Conservation (phyloP, 225 moss, liverwort and hornwort genomes). For the Pseudisothecium myosuroides region DNA sequence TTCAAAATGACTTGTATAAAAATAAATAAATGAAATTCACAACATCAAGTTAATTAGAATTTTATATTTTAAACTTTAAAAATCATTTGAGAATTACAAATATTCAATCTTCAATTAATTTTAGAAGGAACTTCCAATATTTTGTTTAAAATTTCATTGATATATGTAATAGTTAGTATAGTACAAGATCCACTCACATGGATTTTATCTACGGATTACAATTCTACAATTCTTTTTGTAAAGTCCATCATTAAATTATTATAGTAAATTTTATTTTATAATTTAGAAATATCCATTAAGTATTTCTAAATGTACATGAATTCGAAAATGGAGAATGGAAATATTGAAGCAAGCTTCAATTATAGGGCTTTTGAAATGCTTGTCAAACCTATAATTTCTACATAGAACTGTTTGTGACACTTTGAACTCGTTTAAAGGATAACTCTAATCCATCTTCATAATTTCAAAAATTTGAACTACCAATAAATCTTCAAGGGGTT, state of each 20-base stretch:
- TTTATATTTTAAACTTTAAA: rapidly evolving
- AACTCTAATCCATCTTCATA: not conserved
- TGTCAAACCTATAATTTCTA: rapidly evolving
- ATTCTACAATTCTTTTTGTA: not conserved
- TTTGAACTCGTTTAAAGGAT: not conserved
- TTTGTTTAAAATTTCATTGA: not conserved
- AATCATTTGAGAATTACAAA: not conserved
- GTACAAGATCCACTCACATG: rapidly evolving
- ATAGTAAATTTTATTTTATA: rapidly evolving
- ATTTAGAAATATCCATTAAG: not conserved
- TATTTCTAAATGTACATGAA: not conserved
- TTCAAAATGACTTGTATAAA: not conserved
- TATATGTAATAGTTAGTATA: not conserved
- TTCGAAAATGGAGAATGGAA: not conserved
- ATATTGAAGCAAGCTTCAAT: rapidly evolving
- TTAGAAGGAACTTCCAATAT: rapidly evolving
- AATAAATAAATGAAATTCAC: not conserved
- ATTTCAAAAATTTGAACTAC: no score
- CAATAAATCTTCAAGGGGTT: not conserved
- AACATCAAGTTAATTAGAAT: not conserved
- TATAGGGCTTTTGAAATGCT: rapidly evolving
- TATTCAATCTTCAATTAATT: not conserved
- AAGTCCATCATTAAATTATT: not conserved
- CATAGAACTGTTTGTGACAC: rapidly evolving
- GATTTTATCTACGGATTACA: not conserved